Conservation (phyloP, 2,329 filamentous ascomycete genomes). For the Aspergillus costaricaensis region DNA sequence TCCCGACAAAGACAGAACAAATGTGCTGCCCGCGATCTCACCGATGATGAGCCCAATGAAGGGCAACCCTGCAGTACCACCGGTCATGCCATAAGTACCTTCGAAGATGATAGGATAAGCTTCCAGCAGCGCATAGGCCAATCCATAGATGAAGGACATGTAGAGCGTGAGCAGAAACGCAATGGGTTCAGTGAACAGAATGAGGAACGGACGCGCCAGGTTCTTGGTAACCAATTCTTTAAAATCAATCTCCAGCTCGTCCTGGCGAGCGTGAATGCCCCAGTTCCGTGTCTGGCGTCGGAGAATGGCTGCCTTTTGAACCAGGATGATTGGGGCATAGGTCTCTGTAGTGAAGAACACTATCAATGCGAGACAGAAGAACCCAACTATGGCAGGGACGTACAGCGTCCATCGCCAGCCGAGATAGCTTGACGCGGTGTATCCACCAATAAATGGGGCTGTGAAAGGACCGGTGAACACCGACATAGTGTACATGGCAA, state of each 20-base stretch:
- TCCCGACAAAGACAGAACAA: constrained; percentile 20
- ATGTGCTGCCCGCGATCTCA: constrained; percentile 16
- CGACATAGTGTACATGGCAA: constrained; percentile 50
- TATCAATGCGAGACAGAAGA: constrained; percentile 39
- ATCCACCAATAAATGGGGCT: constrained; percentile 52
- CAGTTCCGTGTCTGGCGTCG: constrained; percentile 26
- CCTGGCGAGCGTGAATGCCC: constrained; percentile 26
- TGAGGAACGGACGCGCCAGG: constrained; percentile 22
- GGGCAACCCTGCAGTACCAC: constrained; percentile 18
- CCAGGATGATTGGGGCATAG: constrained; percentile 47
- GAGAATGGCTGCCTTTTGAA: constrained; percentile 22
- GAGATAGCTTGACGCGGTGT: constrained; percentile 47
- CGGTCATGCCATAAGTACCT: constrained; percentile 19
- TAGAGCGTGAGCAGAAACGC: constrained; percentile 28
- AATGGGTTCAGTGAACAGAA: constrained; percentile 29
- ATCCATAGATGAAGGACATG: constrained; percentile 27
- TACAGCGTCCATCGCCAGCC: constrained; percentile 55
- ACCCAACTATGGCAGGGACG: constrained; percentile 54
- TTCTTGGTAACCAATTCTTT: constrained; percentile 24
- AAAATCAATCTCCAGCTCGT: constrained; percentile 24
- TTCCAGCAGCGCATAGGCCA: constrained; percentile 24
- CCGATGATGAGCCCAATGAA: constrained; percentile 28
- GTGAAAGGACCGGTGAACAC: constrained; percentile 50
- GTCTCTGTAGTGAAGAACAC: constrained; percentile 52
- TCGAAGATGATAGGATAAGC: constrained; percentile 27